Evolutionary conservation across 164 flowering plant species (phyloP).

Genomic region (Nelumbo lutea): DNA sequence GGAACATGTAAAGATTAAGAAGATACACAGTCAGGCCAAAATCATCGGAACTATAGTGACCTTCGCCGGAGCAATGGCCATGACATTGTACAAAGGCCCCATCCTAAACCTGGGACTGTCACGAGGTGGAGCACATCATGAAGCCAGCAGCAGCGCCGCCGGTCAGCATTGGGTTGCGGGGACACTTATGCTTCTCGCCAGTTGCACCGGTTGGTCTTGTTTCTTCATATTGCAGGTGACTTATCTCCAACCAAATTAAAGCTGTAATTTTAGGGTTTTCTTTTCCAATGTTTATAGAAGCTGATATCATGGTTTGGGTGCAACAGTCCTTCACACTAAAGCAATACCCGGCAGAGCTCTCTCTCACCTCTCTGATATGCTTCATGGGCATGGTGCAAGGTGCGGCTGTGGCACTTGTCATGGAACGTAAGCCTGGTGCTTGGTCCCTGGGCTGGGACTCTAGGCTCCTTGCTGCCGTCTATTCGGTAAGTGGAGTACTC

Average conservation of each 20-base stretch:
- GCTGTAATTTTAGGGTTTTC: no score
- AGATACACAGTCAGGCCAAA: slow-evolving; percentile 59
- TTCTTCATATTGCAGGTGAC: slow-evolving; percentile 81
- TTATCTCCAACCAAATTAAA: neutral
- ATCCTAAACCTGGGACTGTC: slow-evolving; percentile 35
- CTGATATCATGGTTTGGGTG: neutral
- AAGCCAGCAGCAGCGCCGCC: slow-evolving; percentile 1
- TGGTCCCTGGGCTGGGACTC: slow-evolving; percentile 86
- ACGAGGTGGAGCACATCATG: slow-evolving; percentile 19
- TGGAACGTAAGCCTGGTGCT: slow-evolving; percentile 50
- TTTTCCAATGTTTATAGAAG: no score
- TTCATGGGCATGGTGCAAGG: slow-evolving; percentile 62
- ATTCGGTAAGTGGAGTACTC: slow-evolving; percentile 44
- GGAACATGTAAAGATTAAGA: slow-evolving; percentile 62
- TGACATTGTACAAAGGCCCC: slow-evolving; percentile 94
- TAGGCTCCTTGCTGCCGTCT: slow-evolving; percentile 68
- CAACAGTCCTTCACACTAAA: slow-evolving; percentile 63
- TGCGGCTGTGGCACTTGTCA: slow-evolving; percentile 45
- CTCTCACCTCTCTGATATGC: slow-evolving; percentile 66
- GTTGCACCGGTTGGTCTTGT: slow-evolving; percentile 59
- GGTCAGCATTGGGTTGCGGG: slow-evolving; percentile 65
- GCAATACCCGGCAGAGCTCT: slow-evolving; percentile 78
- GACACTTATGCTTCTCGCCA: slow-evolving; percentile 52
- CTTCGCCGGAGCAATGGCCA: slow-evolving; percentile 71
- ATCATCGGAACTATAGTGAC: slow-evolving; percentile 68